Conservation (phyloP, 192 early-diverging fungal genomes). For the Coemansia javaensis region DNA sequence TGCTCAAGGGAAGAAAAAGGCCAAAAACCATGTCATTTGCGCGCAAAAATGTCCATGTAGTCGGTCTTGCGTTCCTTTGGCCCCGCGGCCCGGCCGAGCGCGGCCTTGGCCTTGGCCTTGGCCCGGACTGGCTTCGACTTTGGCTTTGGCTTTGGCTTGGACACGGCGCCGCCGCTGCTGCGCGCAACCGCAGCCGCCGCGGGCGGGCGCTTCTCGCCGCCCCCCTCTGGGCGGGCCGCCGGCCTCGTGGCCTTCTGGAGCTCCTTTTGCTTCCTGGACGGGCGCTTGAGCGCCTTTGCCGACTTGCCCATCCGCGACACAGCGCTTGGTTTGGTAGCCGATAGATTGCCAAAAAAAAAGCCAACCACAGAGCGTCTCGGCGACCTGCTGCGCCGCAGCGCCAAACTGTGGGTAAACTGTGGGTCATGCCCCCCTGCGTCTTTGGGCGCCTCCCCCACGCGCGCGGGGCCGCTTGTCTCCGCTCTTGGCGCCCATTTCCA, state of each 20-base stretch:
- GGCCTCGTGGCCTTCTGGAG: conserved; percentile 18
- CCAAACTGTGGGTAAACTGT: no score
- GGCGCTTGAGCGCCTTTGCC: conserved; percentile 66
- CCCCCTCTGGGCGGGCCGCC: background rate
- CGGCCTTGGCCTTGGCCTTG: conserved; percentile 16
- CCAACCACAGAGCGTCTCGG: no score
- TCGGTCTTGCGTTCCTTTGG: conserved; percentile 12
- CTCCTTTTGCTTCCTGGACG: conserved; percentile 62
- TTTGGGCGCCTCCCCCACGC: no score
- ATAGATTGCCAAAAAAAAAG: no score
- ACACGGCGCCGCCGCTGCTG: conserved; percentile 21
- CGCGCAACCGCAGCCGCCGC: background rate
- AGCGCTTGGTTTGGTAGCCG: background rate
- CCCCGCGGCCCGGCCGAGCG: background rate
- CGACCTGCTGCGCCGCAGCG: no score
- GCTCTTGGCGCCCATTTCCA: no score
- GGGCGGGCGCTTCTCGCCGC: no score
- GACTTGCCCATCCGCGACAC: conserved; percentile 73
- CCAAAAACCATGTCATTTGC: conserved; percentile 5
- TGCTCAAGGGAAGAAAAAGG: no score
- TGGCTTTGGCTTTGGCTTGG: conserved; percentile 21
- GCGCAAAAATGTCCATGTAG: conserved; percentile 32
- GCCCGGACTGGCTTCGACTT: conserved; percentile 19
- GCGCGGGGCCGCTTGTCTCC: no score
- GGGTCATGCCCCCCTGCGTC: no score